phyloP scores from a whole-genome alignment of 2,329 filamentous ascomycete species.

The Leptographium radiaticola region DNA sequence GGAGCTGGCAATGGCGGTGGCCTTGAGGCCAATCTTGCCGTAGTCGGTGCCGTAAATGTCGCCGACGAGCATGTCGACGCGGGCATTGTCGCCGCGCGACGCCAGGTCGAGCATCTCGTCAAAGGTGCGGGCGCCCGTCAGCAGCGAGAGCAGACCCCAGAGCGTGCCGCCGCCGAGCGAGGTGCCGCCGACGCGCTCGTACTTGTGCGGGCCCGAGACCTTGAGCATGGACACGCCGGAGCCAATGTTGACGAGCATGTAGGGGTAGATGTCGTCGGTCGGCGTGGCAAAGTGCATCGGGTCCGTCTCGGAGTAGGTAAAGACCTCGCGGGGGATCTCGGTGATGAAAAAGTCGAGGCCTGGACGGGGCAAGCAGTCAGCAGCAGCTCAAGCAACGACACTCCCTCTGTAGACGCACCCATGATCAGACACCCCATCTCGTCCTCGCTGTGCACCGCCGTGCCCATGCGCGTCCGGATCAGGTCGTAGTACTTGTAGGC shows the following conservation, averaged over 20 bases:
- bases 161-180: conserved; percentile 94
- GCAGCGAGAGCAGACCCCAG: conserved; percentile 82
- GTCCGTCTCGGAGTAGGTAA: conserved; percentile 83
- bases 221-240: conserved; percentile 97
- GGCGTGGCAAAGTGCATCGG: conserved; percentile 82
- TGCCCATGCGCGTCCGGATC: conserved; percentile 69
- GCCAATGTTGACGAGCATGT: conserved; percentile 95
- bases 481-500: conserved; percentile 95
- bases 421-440: conserved; percentile 99
- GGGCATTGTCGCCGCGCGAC: conserved; percentile 79
- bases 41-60: conserved; percentile 98
- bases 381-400: neutral
- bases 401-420: conserved; percentile 38
- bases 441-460: conserved; percentile 83
- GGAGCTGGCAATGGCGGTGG: conserved; percentile 85
- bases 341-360: conserved; percentile 98
- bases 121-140: conserved; percentile 91
- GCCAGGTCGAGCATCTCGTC: conserved; percentile 94
- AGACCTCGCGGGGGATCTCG: conserved; percentile 92
- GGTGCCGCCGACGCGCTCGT: conserved; percentile 84
- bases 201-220: conserved; percentile 77
- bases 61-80: conserved; percentile 92
- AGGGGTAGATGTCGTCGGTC: conserved; percentile 62
- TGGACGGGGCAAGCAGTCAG: conserved; percentile 18
- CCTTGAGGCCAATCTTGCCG: conserved; percentile 90